Conservation (phyloP, 208 protist genomes). For the Leptomonas seymouri region DNA sequence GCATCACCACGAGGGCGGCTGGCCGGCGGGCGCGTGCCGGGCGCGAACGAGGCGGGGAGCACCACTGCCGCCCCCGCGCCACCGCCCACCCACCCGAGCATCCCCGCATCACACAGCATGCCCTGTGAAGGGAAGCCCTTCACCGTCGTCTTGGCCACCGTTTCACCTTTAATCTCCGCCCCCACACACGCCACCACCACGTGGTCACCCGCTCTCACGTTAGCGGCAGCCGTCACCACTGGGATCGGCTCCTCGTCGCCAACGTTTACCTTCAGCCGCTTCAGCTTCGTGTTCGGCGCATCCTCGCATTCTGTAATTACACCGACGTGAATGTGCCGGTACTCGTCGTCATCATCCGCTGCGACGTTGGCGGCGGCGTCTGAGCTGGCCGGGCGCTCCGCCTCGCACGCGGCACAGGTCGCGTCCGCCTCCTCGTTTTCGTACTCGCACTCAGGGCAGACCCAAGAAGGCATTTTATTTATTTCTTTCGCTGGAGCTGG, state of each 20-base stretch:
- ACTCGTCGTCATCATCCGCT: slow-evolving; percentile 44
- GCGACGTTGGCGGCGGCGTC: slow-evolving; percentile 7
- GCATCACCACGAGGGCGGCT: slow-evolving; percentile 47
- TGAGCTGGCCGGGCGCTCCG: slow-evolving; percentile 33
- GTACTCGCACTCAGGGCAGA: slow-evolving; percentile 64
- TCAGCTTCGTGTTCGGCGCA: slow-evolving; percentile 64
- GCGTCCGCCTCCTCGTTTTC: slow-evolving; percentile 51
- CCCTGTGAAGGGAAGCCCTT: slow-evolving; percentile 72
- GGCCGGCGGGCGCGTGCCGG: slow-evolving; percentile 40
- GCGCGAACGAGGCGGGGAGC: slow-evolving; percentile 45
- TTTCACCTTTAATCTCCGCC: slow-evolving; percentile 55
- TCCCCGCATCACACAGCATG: slow-evolving; percentile 80
- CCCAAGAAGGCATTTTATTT: slow-evolving; percentile 46
- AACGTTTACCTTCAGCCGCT: slow-evolving; percentile 69
- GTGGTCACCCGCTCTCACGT: slow-evolving; percentile 55
- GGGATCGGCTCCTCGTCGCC: slow-evolving; percentile 44
- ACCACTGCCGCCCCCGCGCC: slow-evolving; percentile 61
- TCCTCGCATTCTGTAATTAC: slow-evolving; percentile 54
- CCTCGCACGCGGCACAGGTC: slow-evolving; percentile 60
- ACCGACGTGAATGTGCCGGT: slow-evolving; percentile 61
- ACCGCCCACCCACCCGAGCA: slow-evolving; percentile 84
- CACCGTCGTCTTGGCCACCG: slow-evolving; percentile 65
- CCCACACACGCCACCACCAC: slow-evolving; percentile 76
- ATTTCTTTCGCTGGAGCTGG: too few relatives aligned
- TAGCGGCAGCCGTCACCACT: slow-evolving; percentile 80